phyloP scores from a whole-genome alignment of 306 rosid genomes.

The Trifolium subterraneum region DNA sequence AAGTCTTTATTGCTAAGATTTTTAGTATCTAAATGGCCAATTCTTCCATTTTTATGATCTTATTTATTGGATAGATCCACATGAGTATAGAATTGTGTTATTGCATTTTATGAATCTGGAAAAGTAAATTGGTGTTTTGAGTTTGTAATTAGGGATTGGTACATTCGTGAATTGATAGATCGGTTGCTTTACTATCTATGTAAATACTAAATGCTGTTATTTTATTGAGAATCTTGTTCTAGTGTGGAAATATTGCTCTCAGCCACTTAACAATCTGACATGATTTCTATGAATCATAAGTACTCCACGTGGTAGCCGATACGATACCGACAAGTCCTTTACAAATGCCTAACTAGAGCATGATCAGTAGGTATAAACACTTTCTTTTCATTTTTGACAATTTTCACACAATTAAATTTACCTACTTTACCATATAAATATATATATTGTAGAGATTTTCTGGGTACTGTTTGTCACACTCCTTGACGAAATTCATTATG shows the following conservation, averaged over 20 bases:
- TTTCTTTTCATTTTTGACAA: constrained; percentile 8
- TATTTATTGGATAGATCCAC: constrained; percentile 1
- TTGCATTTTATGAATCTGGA: constrained; percentile 8
- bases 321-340: background rate
- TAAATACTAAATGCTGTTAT: background rate
- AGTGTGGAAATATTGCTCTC: background rate
- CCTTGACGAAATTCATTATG: background rate
- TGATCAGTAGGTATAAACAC: background rate
- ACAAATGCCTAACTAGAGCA: constrained; percentile 6
- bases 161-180: constrained; percentile 3
- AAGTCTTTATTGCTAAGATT: constrained; percentile 41
- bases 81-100: no score
- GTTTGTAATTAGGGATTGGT: constrained; percentile 21
- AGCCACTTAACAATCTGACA: background rate
- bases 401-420: constrained; percentile 9
- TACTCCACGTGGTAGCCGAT: background rate
- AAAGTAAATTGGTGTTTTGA: background rate
- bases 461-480: background rate
- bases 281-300: background rate
- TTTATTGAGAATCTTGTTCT: background rate
- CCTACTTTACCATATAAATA: background rate
- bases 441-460: no score
- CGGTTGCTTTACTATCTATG: background rate
- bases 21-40: background rate
- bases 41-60: constrained; percentile 9